Percentiles rank a stretch among this genome's conserved stretches.
These are phyloP conservation scores for Colletotrichum aenigma DNA, from an alignment of 2,329 filamentous ascomycete species.

Conservation along the genomic window DNA sequence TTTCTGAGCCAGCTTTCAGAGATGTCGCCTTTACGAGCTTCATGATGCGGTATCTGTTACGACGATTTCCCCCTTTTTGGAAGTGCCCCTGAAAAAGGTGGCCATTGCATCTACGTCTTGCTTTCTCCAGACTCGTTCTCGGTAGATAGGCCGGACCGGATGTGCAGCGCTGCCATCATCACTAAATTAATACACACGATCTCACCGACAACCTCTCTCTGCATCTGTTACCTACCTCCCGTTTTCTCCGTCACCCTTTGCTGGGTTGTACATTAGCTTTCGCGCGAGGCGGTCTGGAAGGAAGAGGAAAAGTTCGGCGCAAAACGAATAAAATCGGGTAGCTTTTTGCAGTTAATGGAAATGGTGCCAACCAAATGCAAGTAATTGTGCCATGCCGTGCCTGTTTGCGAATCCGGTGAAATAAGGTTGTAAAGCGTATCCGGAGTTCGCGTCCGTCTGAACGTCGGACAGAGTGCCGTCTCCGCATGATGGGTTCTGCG, in stretches of 20 bases:
- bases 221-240: slow-evolving; percentile 35
- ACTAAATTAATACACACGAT: slow-evolving; percentile 26
- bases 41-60: slow-evolving; percentile 22
- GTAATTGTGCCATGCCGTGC: background rate
- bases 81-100: slow-evolving; percentile 17
- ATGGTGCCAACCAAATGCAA: background rate
- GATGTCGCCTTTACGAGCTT: slow-evolving; percentile 15
- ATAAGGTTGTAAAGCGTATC: background rate
- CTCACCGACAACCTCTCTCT: slow-evolving; percentile 26
- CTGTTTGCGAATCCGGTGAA: background rate
- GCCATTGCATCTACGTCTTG: slow-evolving; percentile 19
- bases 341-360: slow-evolving; percentile 25
- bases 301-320: slow-evolving; percentile 36
- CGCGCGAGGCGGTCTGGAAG: slow-evolving; percentile 30
- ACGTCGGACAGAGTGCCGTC: background rate
- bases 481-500: background rate
- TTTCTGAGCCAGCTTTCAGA: background rate
- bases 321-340: slow-evolving; percentile 34
- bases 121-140: slow-evolving; percentile 18
- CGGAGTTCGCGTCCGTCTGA: slow-evolving; percentile 4
- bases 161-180: slow-evolving; percentile 20
- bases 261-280: slow-evolving; percentile 42
- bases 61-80: slow-evolving; percentile 23
- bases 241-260: slow-evolving; percentile 35
- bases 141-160: slow-evolving; percentile 17